phyloP scores from a whole-genome alignment of 352 stramenopile species.

The Phytopythium cucurbitacearum region DNA sequence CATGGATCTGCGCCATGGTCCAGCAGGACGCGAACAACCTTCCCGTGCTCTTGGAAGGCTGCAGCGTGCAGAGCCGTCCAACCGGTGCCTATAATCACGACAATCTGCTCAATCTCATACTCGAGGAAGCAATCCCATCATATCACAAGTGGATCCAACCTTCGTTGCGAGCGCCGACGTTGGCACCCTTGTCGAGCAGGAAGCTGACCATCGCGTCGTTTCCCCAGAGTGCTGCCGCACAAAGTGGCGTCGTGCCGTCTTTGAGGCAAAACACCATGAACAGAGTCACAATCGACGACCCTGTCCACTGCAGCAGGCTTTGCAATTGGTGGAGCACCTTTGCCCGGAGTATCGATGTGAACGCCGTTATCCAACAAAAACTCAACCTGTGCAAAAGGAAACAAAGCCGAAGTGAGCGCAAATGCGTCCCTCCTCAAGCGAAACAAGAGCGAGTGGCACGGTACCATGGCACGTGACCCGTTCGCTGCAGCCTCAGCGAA shows the following conservation, averaged over 20 bases:
- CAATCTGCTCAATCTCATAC: neutral
- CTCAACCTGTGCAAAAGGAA: conserved; percentile 30
- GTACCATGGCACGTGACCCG: conserved; percentile 52
- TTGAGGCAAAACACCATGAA: too few species aligned
- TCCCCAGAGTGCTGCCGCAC: conserved; percentile 52
- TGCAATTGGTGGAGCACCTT: conserved; percentile 20
- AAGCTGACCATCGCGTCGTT: conserved; percentile 65
- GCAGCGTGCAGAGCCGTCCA: conserved; percentile 68
- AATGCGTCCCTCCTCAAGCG: neutral
- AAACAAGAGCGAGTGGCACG: neutral
- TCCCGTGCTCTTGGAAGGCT: conserved; percentile 64
- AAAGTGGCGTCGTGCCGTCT: conserved; percentile 67
- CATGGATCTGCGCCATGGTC: conserved; percentile 43
- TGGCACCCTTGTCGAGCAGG: conserved; percentile 47
- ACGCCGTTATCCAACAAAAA: conserved; percentile 52
- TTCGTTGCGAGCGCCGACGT: conserved; percentile 51
- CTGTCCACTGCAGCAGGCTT: neutral
- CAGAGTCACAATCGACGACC: too few species aligned
- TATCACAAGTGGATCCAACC: conserved; percentile 13
- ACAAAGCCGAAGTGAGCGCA: neutral
- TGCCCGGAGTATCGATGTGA: conserved; percentile 42
- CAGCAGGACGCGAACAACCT: conserved; percentile 52
- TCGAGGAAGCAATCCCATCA: neutral
- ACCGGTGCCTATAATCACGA: conserved; percentile 27
- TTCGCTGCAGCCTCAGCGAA: conserved; percentile 61